These are phyloP conservation scores for Lactuca sativa DNA, from an alignment of 129 eudicot genomes.

Conservation along the genomic window DNA sequence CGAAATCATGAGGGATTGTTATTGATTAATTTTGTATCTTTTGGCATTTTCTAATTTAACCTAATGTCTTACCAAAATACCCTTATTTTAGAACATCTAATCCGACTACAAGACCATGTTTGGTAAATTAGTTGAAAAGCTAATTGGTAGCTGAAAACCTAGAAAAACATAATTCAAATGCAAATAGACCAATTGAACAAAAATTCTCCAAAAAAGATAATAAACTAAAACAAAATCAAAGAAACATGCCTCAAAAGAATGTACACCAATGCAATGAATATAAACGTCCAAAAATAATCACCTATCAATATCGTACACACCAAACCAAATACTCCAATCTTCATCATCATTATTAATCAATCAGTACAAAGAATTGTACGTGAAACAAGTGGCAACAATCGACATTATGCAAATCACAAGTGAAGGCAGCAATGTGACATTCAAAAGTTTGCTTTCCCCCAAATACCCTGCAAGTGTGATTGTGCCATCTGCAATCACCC, in stretches of 20 bases:
- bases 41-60: too few species aligned
- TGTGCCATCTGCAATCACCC: slow-evolving; percentile 90
- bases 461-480: slow-evolving; percentile 75
- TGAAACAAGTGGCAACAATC: slow-evolving; percentile 75
- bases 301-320: slow-evolving; percentile 27
- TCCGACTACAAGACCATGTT: too few species aligned
- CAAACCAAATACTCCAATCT: neutral
- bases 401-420: slow-evolving; percentile 74
- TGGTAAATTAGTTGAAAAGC: too few species aligned
- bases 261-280: slow-evolving; percentile 36
- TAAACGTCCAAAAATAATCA: slow-evolving; percentile 5
- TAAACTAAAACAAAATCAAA: slow-evolving; percentile 5
- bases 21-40: too few species aligned
- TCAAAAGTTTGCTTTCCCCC: slow-evolving; percentile 63
- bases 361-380: slow-evolving; percentile 82
- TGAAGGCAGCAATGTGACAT: slow-evolving; percentile 73
- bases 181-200: neutral
- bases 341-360: slow-evolving; percentile 34
- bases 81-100: too few species aligned
- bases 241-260: slow-evolving; percentile 18
- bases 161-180: neutral
- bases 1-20: too few species aligned
- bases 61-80: too few species aligned
- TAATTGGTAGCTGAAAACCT: neutral
- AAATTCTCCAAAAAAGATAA: slow-evolving; percentile 4